Evolutionary conservation across 352 stramenopile species (phyloP), one percentile per base, ranked within the genome.

Genomic region (Phytopythium mirpurense): DNA sequence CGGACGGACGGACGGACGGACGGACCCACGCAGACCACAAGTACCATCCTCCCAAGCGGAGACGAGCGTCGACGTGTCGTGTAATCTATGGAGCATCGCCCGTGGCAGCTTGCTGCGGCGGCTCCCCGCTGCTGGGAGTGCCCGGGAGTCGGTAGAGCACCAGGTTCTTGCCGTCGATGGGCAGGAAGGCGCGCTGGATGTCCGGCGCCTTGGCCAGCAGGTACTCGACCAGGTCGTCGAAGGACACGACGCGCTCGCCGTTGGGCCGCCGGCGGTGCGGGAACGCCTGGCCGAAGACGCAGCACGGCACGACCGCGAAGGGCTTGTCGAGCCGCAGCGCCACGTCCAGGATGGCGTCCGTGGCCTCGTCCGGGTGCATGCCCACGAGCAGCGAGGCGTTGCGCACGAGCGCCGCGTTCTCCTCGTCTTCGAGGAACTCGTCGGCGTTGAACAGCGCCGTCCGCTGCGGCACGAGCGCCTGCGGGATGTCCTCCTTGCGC

Each of bases 221-320:
- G 45, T 96, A 95, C 53, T 77, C 57, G 31, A 96, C 63, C 29
- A 96, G 71, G 16, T 90, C 60, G 31, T 89, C 74, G 55, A 92
- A 93, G 24, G 82, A 92, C 11, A 80, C 45, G 3, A 96, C 88
- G 38, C 76, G 71, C 14, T 52, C 65, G 19, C 72, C 70, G 42
- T 83, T 54, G 2, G 67, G 59, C 12, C 67, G 47, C 40, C 69
- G 75, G 8, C 79, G 79, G 21, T 82, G 42, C 6, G 88, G 89
- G 74, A 98, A 98, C 54, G 92, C 74, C 24, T 86, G 84, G 5
- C 85, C 84, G 66, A 98, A 98, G 14, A 98, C 95, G 60, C 95
- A 98, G 58, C 96, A 99, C 1, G 96, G 96, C n/a, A 98, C 93
- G 11, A 99, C 74, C 3, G 95, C 91, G 70, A 98, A 98, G 0